A percentile compares a stretch with the other conserved stretches of the same genome.
phyloP scores from a whole-genome alignment of 2,329 filamentous ascomycete genomes.

The Lasiodiplodia sp. region DNA sequence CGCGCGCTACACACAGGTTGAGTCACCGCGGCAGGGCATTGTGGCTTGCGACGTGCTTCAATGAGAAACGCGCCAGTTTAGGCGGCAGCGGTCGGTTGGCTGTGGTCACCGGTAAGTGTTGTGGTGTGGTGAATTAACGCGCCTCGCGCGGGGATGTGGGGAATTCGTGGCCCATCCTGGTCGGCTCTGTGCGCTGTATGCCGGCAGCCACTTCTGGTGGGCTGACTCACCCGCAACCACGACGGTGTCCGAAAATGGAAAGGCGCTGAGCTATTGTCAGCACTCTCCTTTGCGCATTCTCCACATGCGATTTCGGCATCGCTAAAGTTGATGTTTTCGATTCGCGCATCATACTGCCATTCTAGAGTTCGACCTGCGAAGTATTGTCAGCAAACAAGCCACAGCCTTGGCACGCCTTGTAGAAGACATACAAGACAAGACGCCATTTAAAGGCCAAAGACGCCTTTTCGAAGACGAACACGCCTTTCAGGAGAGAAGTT shows the following conservation, averaged over 20 bases:
- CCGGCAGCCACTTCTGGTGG: neutral
- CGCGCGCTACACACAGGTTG: neutral
- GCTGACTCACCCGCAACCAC: constrained; percentile 1
- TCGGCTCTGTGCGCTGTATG: too few species aligned
- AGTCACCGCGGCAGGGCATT: neutral
- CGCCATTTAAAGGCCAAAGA: too few species aligned
- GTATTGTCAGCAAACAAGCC: neutral
- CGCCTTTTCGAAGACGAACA: too few species aligned
- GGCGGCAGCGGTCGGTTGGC: constrained; percentile 3
- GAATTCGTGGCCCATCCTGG: neutral
- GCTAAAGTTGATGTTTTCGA: neutral
- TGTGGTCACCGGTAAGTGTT: constrained; percentile 12
- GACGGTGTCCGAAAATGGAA: constrained; percentile 6
- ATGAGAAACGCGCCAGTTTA: neutral
- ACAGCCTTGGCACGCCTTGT: neutral
- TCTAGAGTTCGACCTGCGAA: neutral
- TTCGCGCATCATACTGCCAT: neutral
- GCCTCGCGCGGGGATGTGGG: neutral
- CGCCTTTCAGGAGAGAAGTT: too few species aligned
- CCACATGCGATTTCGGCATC: constrained; percentile 1
- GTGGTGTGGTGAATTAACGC: neutral
- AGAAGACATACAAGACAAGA: too few species aligned
- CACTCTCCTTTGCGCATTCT: neutral
- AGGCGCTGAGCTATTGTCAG: constrained; percentile 6
- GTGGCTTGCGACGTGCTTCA: constrained; percentile 8